Evolutionary conservation across 169 alveolate genomes (phyloP), one percentile per base, ranked within the genome.

Genomic region (Babesia microti): DNA sequence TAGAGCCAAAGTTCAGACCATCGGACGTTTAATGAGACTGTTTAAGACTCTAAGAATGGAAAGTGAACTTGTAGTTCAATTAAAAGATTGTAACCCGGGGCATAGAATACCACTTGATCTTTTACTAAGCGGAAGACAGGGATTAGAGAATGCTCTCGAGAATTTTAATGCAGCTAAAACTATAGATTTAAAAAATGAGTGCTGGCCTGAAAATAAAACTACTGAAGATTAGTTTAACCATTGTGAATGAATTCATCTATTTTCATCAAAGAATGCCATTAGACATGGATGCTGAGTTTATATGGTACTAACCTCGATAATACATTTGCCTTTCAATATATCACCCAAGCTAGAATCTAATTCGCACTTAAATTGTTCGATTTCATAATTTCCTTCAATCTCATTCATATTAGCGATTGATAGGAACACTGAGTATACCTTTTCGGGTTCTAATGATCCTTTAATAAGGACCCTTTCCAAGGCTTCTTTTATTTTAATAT

Each of bases 81-180:
- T 93, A 19, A 91, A 93, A 56, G 96, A 95, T 26, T 69, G 88
- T 30, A 79, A 93, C 33, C 97, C 97, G 3, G 98, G 91, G 26
- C 89, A 91, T 34, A 84, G 90, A 53, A 79, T 91, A n/a, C 97
- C 97, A 11, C 84, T 83, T 56, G 97, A 97, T 3, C 66, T 91
- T 9, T 70, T 91, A 5, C 54, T 83, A 3, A 86, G 84, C 41
- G 97, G 97, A 5, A 83, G 75, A 32, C 78, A 81, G 21, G 95
- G 95, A 0, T 72, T 88, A 17, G 83, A 68, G 44, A 78, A 84
- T 49, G 91, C 85, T 34, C 41, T 71, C 2, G 80, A 84, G 39
- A 68, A 70, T 29, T 85, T 84, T 49, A 67, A 72, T 11, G 59
- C 54, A 22, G 90, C 84, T 19, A 72, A 68, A 45, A 68, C 76